Conservation (phyloP, 352 stramenopile species). For the Detonula confervacea region DNA sequence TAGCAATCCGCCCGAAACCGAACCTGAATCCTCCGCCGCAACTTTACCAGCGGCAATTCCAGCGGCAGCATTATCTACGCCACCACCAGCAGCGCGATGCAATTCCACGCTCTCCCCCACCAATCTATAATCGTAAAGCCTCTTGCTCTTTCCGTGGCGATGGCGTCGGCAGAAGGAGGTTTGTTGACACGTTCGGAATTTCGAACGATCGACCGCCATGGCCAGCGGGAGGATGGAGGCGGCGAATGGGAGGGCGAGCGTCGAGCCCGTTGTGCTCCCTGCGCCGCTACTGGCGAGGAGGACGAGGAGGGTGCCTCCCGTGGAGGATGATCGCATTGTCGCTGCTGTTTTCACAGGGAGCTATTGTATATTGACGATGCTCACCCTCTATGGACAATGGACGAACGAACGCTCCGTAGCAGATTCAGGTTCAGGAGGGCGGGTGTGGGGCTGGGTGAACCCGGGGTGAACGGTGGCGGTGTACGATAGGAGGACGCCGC, state of each 20-base stretch:
- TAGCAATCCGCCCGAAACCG: slow-evolving; percentile 41
- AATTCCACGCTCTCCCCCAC: slow-evolving; percentile 61
- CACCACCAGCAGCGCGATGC: slow-evolving; percentile 23
- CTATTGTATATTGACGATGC: not conserved
- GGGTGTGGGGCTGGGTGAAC: no score
- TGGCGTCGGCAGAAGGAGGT: slow-evolving; percentile 96
- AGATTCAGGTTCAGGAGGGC: no score
- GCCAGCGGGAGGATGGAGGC: slow-evolving; percentile 27
- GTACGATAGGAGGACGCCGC: no score
- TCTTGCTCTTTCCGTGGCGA: slow-evolving; percentile 67
- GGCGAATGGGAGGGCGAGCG: slow-evolving; percentile 3
- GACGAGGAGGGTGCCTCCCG: slow-evolving; percentile 4
- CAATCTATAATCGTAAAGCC: slow-evolving; percentile 75
- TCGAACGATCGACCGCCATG: slow-evolving; percentile 93
- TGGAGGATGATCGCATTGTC: slow-evolving; percentile 7
- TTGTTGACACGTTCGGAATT: slow-evolving; percentile 98
- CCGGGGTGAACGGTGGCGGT: no score
- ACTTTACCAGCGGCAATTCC: not conserved
- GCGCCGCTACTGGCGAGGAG: not conserved
- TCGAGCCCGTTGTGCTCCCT: not conserved
- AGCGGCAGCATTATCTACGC: slow-evolving; percentile 21
- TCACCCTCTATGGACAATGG: not conserved
- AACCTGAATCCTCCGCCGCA: not conserved
- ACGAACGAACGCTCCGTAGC: not conserved
- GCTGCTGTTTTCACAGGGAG: not conserved